phyloP scores from a whole-genome alignment of 495 filamentous ascomycete species.

The Penicillium egyptiacum region DNA sequence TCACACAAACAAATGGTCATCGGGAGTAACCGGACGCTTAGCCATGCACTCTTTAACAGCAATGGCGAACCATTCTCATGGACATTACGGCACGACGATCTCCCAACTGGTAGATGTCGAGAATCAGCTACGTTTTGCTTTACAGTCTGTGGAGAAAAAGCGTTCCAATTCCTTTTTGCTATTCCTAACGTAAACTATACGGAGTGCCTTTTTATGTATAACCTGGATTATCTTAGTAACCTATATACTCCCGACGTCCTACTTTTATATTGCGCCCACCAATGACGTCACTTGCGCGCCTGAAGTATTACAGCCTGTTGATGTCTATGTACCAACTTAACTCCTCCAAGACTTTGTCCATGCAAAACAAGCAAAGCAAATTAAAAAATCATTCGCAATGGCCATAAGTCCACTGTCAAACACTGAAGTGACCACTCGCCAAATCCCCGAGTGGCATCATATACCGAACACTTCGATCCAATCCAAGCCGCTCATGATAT shows the following conservation, averaged over 20 bases:
- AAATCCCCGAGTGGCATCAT: constrained; percentile 57
- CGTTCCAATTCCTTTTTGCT: too few relatives aligned
- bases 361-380: background rate
- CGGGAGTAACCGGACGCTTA: too few relatives aligned
- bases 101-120: too few relatives aligned
- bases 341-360: constrained; percentile 7
- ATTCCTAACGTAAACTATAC: too few relatives aligned
- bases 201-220: too few relatives aligned
- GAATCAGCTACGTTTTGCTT: too few relatives aligned
- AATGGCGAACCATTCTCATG: too few relatives aligned
- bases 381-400: constrained; percentile 17
- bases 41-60: too few relatives aligned
- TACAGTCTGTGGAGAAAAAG: too few relatives aligned
- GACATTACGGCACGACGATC: too few relatives aligned
- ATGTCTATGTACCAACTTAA: background rate
- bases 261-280: constrained; percentile 8
- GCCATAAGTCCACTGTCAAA: constrained; percentile 46
- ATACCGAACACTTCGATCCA: constrained; percentile 67
- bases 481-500: constrained; percentile 61
- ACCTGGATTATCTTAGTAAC: background rate
- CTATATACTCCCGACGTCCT: background rate
- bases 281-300: background rate
- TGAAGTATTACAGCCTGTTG: constrained; percentile 1
- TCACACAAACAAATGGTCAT: too few relatives aligned
- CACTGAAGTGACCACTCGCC: constrained; percentile 54